Conservation (phyloP, 140 eudicot genomes). For the Ambrosia hybrid region DNA sequence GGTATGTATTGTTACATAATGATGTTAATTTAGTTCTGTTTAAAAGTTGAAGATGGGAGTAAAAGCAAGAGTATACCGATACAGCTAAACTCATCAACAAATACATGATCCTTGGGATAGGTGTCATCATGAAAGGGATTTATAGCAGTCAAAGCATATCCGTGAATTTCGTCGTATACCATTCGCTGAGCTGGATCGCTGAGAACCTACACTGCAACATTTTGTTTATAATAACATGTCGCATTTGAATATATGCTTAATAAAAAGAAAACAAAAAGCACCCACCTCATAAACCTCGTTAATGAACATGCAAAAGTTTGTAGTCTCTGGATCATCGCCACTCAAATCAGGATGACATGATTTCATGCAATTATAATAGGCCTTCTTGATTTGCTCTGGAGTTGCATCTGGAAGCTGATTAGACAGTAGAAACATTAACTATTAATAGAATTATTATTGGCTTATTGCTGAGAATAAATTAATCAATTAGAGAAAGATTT, state of each 20-base stretch:
- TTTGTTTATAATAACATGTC: slow-evolving; percentile 6
- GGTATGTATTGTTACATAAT: too few relatives aligned
- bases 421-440: neutral
- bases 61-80: slow-evolving; percentile 53
- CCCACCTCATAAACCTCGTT: slow-evolving; percentile 86
- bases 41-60: too few relatives aligned
- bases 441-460: neutral
- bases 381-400: slow-evolving; percentile 87
- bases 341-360: slow-evolving; percentile 96
- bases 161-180: slow-evolving; percentile 96
- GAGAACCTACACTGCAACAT: slow-evolving; percentile 62
- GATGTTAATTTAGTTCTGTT: too few relatives aligned
- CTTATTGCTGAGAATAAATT: neutral
- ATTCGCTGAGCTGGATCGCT: slow-evolving; percentile 91
- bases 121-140: slow-evolving; percentile 89
- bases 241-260: slow-evolving; percentile 2
- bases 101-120: slow-evolving; percentile 81
- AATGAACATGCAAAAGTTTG: slow-evolving; percentile 92
- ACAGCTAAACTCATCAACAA: slow-evolving; percentile 98
- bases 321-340: slow-evolving; percentile 82
- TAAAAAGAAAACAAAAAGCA: neutral
- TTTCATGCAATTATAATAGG: slow-evolving; percentile 96
- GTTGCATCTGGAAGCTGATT: slow-evolving; percentile 96
- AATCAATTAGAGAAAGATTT: neutral
- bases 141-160: slow-evolving; percentile 79